Evolutionary conservation across 2,329 filamentous ascomycete genomes (phyloP).

Genomic region (Leptographium procerum): DNA sequence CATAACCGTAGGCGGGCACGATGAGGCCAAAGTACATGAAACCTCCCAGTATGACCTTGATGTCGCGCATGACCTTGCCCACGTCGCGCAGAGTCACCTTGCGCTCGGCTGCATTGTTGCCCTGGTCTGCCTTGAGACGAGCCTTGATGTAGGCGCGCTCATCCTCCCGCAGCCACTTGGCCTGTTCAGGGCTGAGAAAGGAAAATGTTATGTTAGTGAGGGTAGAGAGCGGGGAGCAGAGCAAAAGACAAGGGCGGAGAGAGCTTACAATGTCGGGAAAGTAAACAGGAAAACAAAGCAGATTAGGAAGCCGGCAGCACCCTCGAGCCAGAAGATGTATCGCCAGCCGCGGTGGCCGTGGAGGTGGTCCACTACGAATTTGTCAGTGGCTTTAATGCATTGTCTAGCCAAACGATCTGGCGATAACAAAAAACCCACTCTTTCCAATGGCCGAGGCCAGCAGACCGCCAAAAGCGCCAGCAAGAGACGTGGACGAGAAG

Average conservation of each 20-base stretch:
- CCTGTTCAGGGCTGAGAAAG: constrained; percentile 47
- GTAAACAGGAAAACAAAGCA: constrained; percentile 55
- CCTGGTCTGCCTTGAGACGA: constrained; percentile 58
- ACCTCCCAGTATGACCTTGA: constrained; percentile 60
- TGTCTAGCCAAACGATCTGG: no score
- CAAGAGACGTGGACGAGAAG: constrained; percentile 71
- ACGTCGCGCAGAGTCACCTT: constrained; percentile 49
- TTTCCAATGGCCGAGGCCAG: constrained; percentile 82
- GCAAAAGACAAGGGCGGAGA: background rate
- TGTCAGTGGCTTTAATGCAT: no score
- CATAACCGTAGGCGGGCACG: constrained; percentile 66
- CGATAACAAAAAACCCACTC: constrained; percentile 28
- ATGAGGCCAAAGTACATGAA: constrained; percentile 76
- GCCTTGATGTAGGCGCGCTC: constrained; percentile 56
- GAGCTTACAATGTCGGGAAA: constrained; percentile 55
- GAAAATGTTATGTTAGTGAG: no score
- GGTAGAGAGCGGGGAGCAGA: background rate
- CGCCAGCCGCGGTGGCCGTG: constrained; percentile 62
- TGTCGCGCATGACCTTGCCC: constrained; percentile 56
- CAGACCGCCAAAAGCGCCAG: constrained; percentile 76
- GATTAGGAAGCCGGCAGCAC: constrained; percentile 49
- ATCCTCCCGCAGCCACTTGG: constrained; percentile 59
- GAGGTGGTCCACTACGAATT: constrained; percentile 47
- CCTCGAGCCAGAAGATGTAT: constrained; percentile 77
- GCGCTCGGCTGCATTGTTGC: constrained; percentile 51